Evolutionary conservation across 2,329 filamentous ascomycete species (phyloP).

Genomic region (Coniochaeta sp.): DNA sequence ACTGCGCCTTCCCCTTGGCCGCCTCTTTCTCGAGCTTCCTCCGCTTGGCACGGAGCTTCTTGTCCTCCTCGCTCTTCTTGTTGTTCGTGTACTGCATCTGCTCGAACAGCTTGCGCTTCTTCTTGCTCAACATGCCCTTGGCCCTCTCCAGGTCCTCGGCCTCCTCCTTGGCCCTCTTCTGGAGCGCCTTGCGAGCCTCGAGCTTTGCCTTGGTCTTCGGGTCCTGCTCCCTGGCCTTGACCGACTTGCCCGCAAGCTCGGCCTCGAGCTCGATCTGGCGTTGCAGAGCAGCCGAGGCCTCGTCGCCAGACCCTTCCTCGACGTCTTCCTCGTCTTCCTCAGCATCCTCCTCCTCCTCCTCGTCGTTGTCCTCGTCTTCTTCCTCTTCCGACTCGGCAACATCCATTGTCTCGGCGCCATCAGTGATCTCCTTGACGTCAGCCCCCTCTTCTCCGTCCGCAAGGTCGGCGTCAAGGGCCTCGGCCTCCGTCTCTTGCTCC

Average conservation of each 20-base stretch:
- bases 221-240: constrained; percentile 42
- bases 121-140: constrained; percentile 97
- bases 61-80: constrained; percentile 85
- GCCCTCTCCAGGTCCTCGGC: constrained; percentile 84
- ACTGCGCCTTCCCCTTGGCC: constrained; percentile 26
- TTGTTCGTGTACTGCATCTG: constrained; percentile 96
- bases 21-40: constrained; percentile 74
- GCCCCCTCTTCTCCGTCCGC: constrained; percentile 38
- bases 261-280: constrained; percentile 90
- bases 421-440: constrained; percentile 29
- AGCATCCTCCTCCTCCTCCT: constrained; percentile 38
- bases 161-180: constrained; percentile 66
- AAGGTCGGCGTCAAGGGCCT: constrained; percentile 67
- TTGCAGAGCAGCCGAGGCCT: constrained; percentile 53
- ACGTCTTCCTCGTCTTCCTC: constrained; percentile 40
- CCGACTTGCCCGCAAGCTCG: constrained; percentile 67
- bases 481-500: constrained; percentile 81
- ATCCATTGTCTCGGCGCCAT: constrained; percentile 26
- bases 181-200: constrained; percentile 61
- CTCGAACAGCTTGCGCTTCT: constrained; percentile 95
- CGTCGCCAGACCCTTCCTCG: constrained; percentile 47
- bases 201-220: constrained; percentile 58
- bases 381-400: constrained; percentile 35
- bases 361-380: constrained; percentile 39
- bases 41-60: constrained; percentile 80